A percentile compares a stretch with the other conserved stretches of the same genome.
These are phyloP conservation scores for Acmispon strigosus DNA, from an alignment of 306 rosid genomes.

Conservation along the genomic window DNA sequence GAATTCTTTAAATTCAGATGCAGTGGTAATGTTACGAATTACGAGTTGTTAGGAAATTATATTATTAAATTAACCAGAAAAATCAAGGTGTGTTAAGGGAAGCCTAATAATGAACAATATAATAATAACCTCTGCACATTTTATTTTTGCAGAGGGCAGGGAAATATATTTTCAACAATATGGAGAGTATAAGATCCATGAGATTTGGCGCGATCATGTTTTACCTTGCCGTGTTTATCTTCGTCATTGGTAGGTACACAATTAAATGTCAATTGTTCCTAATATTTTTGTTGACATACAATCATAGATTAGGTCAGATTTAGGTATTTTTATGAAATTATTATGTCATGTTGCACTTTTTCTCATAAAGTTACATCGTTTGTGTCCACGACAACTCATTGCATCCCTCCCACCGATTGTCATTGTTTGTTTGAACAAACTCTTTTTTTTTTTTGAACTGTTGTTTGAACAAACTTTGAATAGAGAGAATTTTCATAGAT, in stretches of 20 bases:
- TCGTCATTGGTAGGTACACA: slow-evolving; percentile 68
- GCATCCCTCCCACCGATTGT: no score
- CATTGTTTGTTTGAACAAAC: no score
- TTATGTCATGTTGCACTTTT: no score
- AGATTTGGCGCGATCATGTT: slow-evolving; percentile 83
- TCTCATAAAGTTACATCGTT: no score
- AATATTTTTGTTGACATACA: no score
- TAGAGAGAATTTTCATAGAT: no score
- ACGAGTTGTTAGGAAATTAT: not conserved
- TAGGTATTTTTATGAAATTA: no score
- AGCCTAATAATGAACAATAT: no score
- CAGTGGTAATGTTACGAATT: slow-evolving; percentile 38
- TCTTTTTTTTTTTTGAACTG: no score
- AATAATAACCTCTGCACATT: not conserved
- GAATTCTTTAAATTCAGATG: slow-evolving; percentile 69
- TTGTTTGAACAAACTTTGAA: no score
- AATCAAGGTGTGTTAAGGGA: not conserved
- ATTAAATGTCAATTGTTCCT: not conserved
- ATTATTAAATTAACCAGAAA: not conserved
- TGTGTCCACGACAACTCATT: no score
- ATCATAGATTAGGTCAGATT: no score
- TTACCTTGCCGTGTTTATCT: slow-evolving; percentile 91
- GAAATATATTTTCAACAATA: slow-evolving; percentile 53
- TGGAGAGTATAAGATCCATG: slow-evolving; percentile 53
- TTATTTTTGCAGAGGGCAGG: slow-evolving; percentile 52